Base-by-base conservation (phyloP, 257 asterid species). In the Plantago major region DNA sequence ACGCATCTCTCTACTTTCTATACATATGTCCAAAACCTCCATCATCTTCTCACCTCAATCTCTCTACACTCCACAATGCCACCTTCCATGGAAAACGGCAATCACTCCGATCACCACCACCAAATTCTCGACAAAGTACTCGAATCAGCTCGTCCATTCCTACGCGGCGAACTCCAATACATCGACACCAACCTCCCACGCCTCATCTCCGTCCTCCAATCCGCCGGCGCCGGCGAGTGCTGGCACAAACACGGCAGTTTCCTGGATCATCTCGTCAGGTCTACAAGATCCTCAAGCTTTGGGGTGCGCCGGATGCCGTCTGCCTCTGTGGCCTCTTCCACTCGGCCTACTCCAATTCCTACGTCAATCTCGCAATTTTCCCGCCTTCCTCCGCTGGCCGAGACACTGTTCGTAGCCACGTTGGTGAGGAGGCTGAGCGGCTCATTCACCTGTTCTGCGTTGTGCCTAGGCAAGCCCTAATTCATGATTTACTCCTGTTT, bases 311-410 rank as follows among this genome's bases (percentile, higher is more conserved):
- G 40, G 81, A 81, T 69, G 62, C 74, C 9, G 88, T 90, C 42
- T 88, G 96, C 68, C 85, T 88, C 47, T 85, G 95, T 68, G 98
- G 95, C 19, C 85, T 91, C 26, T 88, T 88, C 79, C 98, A 91
- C 78, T 91, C 98, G 3, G 92, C 96, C 19, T 91, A 91, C 77
- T 91, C 96, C 64, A 91, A 91, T 19, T 82, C 98, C 8, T 85
- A 84, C 73, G 98, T 85, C 53, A 88, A 88, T 53, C 86, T 85
- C 17, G 96, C 98, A 46, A 85, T 91, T 48, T 91, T 91, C 66
- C 94, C 94, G 7, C 98, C 96, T 0, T 79, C 89, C 13, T 56
- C 83, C 16, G 56, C 52, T 53, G 97, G 95, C 49, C 79, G 96
- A 9, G 90, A 88, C 28, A 71, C 74, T 44, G 95, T 91, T 11